Evolutionary conservation across 306 rosid genomes (phyloP).

Genomic region (Malus orientalis): DNA sequence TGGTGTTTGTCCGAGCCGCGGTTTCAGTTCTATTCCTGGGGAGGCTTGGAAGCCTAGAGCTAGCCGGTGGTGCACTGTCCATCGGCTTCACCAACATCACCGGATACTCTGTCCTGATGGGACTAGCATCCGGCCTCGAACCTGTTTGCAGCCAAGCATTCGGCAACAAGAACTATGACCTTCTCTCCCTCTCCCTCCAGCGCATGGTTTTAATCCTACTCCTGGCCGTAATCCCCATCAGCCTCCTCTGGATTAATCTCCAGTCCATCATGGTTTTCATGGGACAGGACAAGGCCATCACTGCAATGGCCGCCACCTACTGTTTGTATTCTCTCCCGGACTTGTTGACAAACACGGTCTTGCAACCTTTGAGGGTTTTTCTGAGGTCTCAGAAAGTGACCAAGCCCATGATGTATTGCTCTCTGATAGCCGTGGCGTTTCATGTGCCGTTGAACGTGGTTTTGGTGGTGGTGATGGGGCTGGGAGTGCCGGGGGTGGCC

Average conservation of each 20-base stretch:
- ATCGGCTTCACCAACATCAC: constrained; percentile 95
- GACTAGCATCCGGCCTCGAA: constrained; percentile 87
- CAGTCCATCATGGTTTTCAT: constrained; percentile 59
- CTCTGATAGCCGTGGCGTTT: constrained; percentile 55
- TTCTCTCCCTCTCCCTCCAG: constrained; percentile 62
- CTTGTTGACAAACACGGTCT: constrained; percentile 55
- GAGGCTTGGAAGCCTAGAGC: constrained; percentile 70
- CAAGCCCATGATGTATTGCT: constrained; percentile 81
- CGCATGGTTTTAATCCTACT: constrained; percentile 76
- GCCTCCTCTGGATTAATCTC: constrained; percentile 63
- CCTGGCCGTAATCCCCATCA: constrained; percentile 60
- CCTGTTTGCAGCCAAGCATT: constrained; percentile 88
- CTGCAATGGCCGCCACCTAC: constrained; percentile 59
- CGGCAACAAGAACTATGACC: constrained; percentile 74
- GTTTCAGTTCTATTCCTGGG: constrained; percentile 80
- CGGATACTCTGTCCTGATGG: constrained; percentile 87
- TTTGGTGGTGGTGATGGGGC: constrained; percentile 39
- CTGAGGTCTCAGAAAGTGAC: constrained; percentile 73
- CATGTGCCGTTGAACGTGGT: constrained; percentile 67
- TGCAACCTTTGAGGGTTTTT: constrained; percentile 73
- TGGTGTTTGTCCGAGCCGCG: constrained; percentile 61
- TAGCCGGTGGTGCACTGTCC: constrained; percentile 97
- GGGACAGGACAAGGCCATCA: constrained; percentile 68
- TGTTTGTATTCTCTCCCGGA: constrained; percentile 80
- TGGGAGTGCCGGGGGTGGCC: constrained; percentile 82